These are phyloP conservation scores for Oxyria digyna DNA, from an alignment of 148 eudicot genomes.

Conservation along the genomic window DNA sequence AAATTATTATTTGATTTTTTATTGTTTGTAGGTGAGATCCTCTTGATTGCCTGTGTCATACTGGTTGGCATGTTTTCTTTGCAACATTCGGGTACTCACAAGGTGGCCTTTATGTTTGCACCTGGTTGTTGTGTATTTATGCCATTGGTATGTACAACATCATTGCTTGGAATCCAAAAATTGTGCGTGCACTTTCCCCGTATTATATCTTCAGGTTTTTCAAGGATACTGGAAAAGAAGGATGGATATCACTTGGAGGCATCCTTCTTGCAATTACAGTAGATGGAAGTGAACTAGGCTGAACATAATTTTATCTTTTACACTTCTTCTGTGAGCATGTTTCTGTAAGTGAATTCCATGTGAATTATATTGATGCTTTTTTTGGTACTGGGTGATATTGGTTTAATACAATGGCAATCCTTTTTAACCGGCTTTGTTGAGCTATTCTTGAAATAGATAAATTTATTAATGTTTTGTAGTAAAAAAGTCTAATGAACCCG, in stretches of 20 bases:
- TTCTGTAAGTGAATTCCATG: not conserved
- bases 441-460: not conserved
- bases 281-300: not conserved
- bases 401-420: not conserved
- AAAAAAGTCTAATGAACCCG: no score
- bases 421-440: not conserved
- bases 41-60: conserved; percentile 52
- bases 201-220: conserved; percentile 52
- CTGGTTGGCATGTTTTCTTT: conserved; percentile 55
- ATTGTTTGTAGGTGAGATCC: conserved; percentile 5
- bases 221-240: conserved; percentile 25
- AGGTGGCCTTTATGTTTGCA: conserved; percentile 68
- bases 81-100: conserved; percentile 70
- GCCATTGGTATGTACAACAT: conserved; percentile 68
- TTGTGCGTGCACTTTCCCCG: conserved; percentile 63
- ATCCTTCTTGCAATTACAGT: conserved; percentile 71
- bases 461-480: not conserved
- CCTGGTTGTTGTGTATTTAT: conserved; percentile 63
- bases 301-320: not conserved
- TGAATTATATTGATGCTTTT: not conserved
- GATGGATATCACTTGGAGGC: conserved; percentile 68
- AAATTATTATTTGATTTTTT: not conserved
- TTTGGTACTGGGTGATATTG: not conserved
- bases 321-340: not conserved
- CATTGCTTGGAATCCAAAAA: conserved; percentile 33